Percentiles rank a stretch among this genome's conserved stretches.
phyloP scores from a whole-genome alignment of 2,329 filamentous ascomycete genomes.

The Emmonsia crescens region DNA sequence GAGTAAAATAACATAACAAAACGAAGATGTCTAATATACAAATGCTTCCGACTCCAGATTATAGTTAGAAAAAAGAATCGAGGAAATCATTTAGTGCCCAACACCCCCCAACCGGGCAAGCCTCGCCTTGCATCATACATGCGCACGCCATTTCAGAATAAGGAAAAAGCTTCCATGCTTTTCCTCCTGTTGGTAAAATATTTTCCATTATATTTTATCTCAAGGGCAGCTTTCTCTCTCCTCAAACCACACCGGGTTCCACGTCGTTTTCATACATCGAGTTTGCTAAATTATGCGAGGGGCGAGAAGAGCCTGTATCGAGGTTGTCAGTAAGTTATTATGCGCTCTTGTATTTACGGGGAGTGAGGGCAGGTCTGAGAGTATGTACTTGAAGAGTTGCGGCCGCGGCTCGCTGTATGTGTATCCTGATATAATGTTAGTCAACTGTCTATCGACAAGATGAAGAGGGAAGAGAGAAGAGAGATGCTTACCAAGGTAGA shows the following conservation, averaged over 20 bases:
- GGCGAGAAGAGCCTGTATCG: conserved; percentile 31
- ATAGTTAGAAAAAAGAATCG: neutral
- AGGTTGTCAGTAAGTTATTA: neutral
- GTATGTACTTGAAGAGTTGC: conserved; percentile 60
- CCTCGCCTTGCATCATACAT: neutral
- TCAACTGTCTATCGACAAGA: neutral
- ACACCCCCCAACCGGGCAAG: neutral
- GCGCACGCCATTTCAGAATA: neutral
- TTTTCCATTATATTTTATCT: neutral
- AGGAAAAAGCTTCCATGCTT: neutral
- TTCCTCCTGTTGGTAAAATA: neutral
- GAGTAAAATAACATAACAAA: neutral
- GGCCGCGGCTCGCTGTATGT: conserved; percentile 88
- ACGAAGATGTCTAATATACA: conserved; percentile 2
- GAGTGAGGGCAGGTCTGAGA: conserved; percentile 10
- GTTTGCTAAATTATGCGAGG: conserved; percentile 24
- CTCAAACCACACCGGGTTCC: neutral
- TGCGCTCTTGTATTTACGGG: neutral
- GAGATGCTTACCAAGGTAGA: conserved; percentile 72
- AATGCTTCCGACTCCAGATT: conserved; percentile 3
- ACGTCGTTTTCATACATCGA: neutral
- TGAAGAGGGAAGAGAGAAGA: neutral
- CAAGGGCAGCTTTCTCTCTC: neutral
- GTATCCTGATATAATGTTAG: conserved; percentile 53
- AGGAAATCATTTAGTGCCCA: neutral